Conservation (phyloP, 208 protist species). For the Trypanosoma melophagium region DNA sequence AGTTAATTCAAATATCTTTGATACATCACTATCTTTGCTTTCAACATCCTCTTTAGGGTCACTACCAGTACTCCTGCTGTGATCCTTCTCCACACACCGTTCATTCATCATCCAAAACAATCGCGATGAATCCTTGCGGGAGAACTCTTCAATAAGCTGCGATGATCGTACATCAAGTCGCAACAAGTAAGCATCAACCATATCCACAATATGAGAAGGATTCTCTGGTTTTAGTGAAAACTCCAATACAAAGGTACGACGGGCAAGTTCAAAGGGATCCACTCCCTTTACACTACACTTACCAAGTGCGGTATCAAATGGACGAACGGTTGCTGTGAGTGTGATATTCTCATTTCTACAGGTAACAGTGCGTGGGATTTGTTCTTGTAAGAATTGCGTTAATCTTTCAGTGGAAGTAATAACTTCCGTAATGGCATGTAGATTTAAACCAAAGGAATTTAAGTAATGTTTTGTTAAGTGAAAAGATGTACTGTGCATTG, state of each 20-base stretch:
- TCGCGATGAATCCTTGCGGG: no score
- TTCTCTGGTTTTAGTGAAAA: slow-evolving; percentile 40
- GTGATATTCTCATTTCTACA: slow-evolving; percentile 53
- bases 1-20: slow-evolving; percentile 51
- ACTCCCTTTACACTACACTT: slow-evolving; percentile 33
- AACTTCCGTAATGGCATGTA: neutral
- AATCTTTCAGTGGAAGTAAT: slow-evolving; percentile 22
- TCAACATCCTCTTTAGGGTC: no score
- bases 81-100: no score
- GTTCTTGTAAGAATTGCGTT: slow-evolving; percentile 28
- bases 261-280: slow-evolving; percentile 51
- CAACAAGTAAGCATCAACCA: slow-evolving; percentile 80
- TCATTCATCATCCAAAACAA: no score
- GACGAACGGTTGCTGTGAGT: slow-evolving; percentile 46
- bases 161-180: slow-evolving; percentile 48
- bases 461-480: slow-evolving; percentile 51
- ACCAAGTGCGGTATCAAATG: slow-evolving; percentile 51
- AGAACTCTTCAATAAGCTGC: slow-evolving; percentile 60
- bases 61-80: neutral
- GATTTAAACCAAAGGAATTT: slow-evolving; percentile 25
- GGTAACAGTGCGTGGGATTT: slow-evolving; percentile 30
- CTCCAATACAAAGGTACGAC: slow-evolving; percentile 56
- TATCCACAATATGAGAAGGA: slow-evolving; percentile 24
- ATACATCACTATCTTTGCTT: neutral
- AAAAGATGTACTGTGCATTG: slow-evolving; percentile 40